phyloP scores from a whole-genome alignment of 2,329 filamentous ascomycete species.

The Diaporthe sp. region DNA sequence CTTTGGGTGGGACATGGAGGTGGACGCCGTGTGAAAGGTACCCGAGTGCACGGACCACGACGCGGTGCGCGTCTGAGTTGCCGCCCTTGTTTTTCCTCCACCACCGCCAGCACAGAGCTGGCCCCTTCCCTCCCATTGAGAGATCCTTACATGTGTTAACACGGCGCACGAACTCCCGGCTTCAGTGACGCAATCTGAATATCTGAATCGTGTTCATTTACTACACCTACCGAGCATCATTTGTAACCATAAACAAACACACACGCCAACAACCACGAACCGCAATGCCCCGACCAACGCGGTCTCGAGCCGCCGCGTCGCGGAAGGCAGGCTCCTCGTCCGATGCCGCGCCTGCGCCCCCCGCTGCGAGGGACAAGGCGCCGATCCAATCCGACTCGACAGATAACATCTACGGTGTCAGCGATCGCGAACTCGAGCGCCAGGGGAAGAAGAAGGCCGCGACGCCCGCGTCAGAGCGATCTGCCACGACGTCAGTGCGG shows the following conservation, averaged over 20 bases:
- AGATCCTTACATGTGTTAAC: slow-evolving; percentile 25
- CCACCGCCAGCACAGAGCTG: slow-evolving; percentile 31
- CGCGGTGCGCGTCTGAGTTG: slow-evolving; percentile 38
- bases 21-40: neutral
- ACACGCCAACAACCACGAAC: slow-evolving; percentile 2
- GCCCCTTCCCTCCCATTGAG: slow-evolving; percentile 17
- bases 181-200: slow-evolving; percentile 31
- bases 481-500: slow-evolving; percentile 23
- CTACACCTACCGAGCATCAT: slow-evolving; percentile 13
- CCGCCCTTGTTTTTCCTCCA: slow-evolving; percentile 40
- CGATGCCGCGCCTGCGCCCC: slow-evolving; percentile 38
- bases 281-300: slow-evolving; percentile 51
- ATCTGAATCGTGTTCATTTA: slow-evolving; percentile 7
- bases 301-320: slow-evolving; percentile 49
- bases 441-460: slow-evolving; percentile 45
- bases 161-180: slow-evolving; percentile 14
- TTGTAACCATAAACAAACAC: neutral
- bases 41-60: slow-evolving; percentile 35
- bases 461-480: slow-evolving; percentile 34
- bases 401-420: slow-evolving; percentile 52
- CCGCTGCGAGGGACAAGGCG: slow-evolving; percentile 31
- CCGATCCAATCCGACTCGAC: slow-evolving; percentile 37
- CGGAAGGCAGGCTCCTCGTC: slow-evolving; percentile 42
- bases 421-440: slow-evolving; percentile 51
- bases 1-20: neutral